A percentile compares a stretch with the other conserved stretches of the same genome.
Conservation (phyloP, 345 rosid genomes). For the Rhodamnia rubescens region DNA sequence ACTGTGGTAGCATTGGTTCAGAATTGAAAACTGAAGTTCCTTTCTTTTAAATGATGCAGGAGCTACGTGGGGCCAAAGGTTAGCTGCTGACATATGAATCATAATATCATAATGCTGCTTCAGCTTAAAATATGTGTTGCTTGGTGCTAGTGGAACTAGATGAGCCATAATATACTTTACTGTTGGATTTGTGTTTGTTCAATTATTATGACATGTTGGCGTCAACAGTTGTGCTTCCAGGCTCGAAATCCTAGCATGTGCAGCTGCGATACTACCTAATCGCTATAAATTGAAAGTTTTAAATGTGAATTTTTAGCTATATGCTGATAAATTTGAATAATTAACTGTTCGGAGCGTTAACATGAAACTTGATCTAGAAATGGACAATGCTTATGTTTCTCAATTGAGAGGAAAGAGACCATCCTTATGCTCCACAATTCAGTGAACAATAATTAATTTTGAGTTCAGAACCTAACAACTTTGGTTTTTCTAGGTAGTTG, state of each 20-base stretch:
- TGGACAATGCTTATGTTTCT: neutral
- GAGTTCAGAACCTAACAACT: neutral
- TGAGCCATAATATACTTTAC: neutral
- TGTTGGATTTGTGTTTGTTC: neutral
- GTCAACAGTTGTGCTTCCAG: neutral
- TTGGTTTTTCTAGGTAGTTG: neutral
- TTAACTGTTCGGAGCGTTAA: neutral
- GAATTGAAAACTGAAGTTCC: conserved; percentile 14
- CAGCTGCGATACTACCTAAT: neutral
- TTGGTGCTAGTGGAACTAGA: neutral
- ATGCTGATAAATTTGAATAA: neutral
- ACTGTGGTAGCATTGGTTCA: neutral
- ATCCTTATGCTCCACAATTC: neutral
- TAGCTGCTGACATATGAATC: conserved; percentile 6
- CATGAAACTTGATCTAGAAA: neutral
- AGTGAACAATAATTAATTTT: neutral
- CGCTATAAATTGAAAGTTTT: neutral
- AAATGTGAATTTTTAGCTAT: neutral
- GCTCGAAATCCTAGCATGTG: neutral
- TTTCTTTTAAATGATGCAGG: conserved; percentile 30
- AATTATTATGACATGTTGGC: neutral
- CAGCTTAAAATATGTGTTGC: neutral
- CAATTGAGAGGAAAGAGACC: neutral
- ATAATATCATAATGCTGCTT: neutral
- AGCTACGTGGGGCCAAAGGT: conserved; percentile 37